Base-by-base conservation (phyloP, 768 basidiomycete genomes). In the Serendipita sp. region DNA sequence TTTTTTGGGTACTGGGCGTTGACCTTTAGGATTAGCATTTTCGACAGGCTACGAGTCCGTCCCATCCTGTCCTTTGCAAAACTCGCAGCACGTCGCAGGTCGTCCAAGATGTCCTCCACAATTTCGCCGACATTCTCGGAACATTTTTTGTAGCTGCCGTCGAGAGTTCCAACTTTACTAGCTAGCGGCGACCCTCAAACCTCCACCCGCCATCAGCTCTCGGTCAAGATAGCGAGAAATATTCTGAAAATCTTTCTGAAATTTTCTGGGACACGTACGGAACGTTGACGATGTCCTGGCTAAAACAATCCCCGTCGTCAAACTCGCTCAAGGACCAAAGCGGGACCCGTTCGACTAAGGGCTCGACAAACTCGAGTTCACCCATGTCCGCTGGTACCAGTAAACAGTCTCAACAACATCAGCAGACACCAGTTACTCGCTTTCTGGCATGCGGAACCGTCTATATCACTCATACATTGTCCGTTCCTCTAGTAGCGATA, bases 381-480 rank as follows among this genome's bases (percentile, higher is more conserved):
- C 48, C 48, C 7, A 18, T 32, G n/a, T 18, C 48, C n/a, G 5
- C 18, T 5, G n/a, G n/a, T n/a, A 32, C 18, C 8, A 18, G 8
- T 16, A 41, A 41, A 41, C 38, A 41, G 38, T 41, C 38, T 41
- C 38, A 41, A 41, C 38, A 41, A 13, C 38, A 41, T 13, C 48
- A 51, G 48, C 48, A 51, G 48, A 18, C 16, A n/a, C 46, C 13
- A 35, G 18, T 45, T 48, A 47, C 46, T 18, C 85, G 88, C 48
- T 82, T 92, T 30, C 80, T 92, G 45, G 86, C 87, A 1, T 84
- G 85, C 11, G 89, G 89, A 13, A 88, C 89, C 8, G 79, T 92
- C 45, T 92, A 92, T 71, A 73, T 87, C 48, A 88, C 87, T 3
- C 84, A 90, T 72, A 85, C 83, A 0, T 79, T 92, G 58, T 76